A percentile compares a stretch with the other conserved stretches of the same genome.
Conservation (phyloP, 2,329 filamentous ascomycete genomes). For the Knufia fluminis region DNA sequence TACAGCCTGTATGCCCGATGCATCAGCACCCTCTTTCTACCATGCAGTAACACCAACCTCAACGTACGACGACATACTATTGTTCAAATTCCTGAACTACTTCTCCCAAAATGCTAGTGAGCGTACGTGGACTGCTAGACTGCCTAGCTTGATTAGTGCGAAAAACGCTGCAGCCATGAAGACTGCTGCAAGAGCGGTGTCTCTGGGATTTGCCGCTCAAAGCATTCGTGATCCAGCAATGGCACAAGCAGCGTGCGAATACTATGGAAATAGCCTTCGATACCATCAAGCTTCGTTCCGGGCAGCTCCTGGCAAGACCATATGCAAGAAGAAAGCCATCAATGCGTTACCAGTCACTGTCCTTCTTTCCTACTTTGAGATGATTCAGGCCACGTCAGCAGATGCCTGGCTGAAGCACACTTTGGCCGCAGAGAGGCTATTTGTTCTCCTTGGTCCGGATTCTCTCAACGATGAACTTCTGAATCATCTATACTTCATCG, state of each 20-base stretch:
- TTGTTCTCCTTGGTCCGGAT: not conserved
- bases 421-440: conserved; percentile 1
- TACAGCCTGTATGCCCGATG: not conserved
- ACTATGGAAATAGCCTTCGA: conserved; percentile 1
- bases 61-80: conserved; percentile 1
- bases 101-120: not conserved
- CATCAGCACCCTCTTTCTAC: not conserved
- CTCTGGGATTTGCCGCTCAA: conserved; percentile 5
- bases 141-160: not conserved
- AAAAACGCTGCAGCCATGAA: conserved; percentile 1
- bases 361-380: conserved; percentile 6
- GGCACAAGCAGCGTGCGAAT: not conserved
- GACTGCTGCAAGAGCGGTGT: conserved; percentile 1
- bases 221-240: not conserved
- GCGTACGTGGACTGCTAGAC: not conserved
- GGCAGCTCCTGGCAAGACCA: not conserved
- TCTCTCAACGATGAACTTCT: not conserved
- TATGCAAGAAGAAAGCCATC: conserved; percentile 5
- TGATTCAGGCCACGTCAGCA: conserved; percentile 1
- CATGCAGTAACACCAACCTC: no score
- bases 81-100: conserved; percentile 6
- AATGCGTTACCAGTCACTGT: conserved; percentile 6
- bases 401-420: conserved; percentile 8
- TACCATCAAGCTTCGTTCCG: conserved; percentile 3
- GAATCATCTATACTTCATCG: conserved; percentile 3